Conservation (phyloP, 2,329 filamentous ascomycete genomes). For the Xylaria multiplex region DNA sequence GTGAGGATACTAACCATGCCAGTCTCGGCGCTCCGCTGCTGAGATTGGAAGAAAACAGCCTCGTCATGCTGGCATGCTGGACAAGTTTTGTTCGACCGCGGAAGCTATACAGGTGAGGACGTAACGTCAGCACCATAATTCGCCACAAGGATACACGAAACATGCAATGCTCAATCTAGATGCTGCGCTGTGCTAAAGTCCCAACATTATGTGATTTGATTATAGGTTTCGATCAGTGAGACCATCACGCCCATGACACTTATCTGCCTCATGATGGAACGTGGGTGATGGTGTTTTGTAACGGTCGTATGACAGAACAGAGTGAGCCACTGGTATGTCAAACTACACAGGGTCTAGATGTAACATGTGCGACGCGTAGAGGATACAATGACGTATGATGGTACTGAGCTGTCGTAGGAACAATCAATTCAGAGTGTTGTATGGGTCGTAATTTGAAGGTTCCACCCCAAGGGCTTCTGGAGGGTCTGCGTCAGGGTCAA, state of each 20-base stretch:
- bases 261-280: not conserved
- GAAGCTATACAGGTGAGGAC: constrained; percentile 73
- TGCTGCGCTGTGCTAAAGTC: constrained; percentile 33
- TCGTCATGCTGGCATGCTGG: constrained; percentile 86
- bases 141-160: constrained; percentile 43
- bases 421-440: constrained; percentile 26
- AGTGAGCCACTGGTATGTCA: not conserved
- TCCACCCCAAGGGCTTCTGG: constrained; percentile 46
- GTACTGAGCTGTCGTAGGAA: constrained; percentile 13
- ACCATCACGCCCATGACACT: constrained; percentile 1
- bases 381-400: constrained; percentile 2
- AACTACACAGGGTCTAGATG: not conserved
- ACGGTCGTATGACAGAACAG: constrained; percentile 8
- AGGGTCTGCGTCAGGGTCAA: constrained; percentile 44
- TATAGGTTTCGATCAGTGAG: not conserved
- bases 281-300: not conserved
- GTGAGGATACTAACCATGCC: constrained; percentile 81
- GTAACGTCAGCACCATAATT: constrained; percentile 52
- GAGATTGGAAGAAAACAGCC: constrained; percentile 98
- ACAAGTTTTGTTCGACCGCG: constrained; percentile 86
- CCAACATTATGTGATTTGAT: not conserved
- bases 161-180: constrained; percentile 43
- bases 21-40: constrained; percentile 95
- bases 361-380: not conserved
- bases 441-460: constrained; percentile 36